Conservation (phyloP, 148 eudicot species). For the Gaultheria prostrata region DNA sequence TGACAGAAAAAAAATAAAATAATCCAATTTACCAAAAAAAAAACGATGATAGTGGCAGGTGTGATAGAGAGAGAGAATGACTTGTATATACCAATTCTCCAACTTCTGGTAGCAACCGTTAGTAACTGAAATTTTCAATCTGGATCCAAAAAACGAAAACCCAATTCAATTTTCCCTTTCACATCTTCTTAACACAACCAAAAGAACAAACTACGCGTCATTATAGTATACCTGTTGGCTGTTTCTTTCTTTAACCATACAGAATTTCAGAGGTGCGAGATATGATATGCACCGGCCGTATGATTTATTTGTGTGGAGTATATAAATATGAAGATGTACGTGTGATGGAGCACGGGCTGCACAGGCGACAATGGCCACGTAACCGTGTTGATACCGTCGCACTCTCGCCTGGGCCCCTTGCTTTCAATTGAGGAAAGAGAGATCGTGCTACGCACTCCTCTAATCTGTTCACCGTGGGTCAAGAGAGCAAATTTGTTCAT, state of each 20-base stretch:
- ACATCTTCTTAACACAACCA: neutral
- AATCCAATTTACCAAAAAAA: no score
- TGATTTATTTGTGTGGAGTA: no score
- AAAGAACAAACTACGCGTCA: neutral
- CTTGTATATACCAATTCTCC: neutral
- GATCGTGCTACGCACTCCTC: neutral
- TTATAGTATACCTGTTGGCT: no score
- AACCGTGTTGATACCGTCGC: neutral
- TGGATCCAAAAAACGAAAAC: neutral
- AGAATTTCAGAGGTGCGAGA: no score
- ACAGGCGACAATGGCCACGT: neutral
- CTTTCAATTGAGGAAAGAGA: neutral
- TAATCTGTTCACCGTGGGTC: no score
- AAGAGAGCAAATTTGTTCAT: no score
- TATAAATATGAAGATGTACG: no score
- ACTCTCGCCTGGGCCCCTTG: neutral
- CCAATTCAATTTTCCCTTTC: neutral
- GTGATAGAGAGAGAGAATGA: no score
- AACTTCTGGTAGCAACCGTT: neutral
- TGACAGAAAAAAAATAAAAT: neutral
- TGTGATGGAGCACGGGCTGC: no score
- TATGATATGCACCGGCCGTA: no score
- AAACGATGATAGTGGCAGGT: no score
- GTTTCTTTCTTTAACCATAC: no score
- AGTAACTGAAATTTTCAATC: neutral